phyloP scores from a whole-genome alignment of 2,329 filamentous ascomycete species.

The Ceratocystis destructans region DNA sequence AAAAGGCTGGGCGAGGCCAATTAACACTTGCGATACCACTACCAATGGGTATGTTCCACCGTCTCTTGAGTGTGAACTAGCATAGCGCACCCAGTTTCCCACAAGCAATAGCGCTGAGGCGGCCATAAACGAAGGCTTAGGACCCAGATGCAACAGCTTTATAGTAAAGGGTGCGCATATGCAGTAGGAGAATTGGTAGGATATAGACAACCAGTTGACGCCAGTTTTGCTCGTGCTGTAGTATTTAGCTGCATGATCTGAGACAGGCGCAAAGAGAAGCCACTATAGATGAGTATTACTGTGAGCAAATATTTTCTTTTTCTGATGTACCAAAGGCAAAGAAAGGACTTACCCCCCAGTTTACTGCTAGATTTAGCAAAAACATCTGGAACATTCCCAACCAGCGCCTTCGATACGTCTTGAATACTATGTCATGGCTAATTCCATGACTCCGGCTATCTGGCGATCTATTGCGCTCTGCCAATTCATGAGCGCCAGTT shows the following conservation, averaged over 20 bases:
- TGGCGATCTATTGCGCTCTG: conserved; percentile 8
- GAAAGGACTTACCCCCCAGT: conserved; percentile 66
- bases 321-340: not conserved
- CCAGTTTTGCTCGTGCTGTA: conserved; percentile 59
- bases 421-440: conserved; percentile 23
- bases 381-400: conserved; percentile 74
- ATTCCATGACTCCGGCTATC: conserved; percentile 2
- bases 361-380: conserved; percentile 80
- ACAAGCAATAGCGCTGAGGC: conserved; percentile 59
- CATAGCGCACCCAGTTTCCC: conserved; percentile 88
- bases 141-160: conserved; percentile 64
- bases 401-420: conserved; percentile 70
- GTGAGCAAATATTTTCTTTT: conserved; percentile 9
- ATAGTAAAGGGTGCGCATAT: conserved; percentile 58
- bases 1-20: conserved; percentile 82
- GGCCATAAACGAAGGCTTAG: conserved; percentile 61
- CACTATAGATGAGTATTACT: conserved; percentile 41
- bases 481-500: not conserved
- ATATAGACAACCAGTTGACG: conserved; percentile 88
- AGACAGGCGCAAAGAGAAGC: conserved; percentile 82
- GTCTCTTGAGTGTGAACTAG: conserved; percentile 41
- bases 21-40: conserved; percentile 85
- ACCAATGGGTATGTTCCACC: conserved; percentile 58
- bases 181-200: conserved; percentile 74
- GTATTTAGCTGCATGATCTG: conserved; percentile 57